Evolutionary conservation across 257 asterid genomes (phyloP).

Genomic region (Jacaranda copaia): DNA sequence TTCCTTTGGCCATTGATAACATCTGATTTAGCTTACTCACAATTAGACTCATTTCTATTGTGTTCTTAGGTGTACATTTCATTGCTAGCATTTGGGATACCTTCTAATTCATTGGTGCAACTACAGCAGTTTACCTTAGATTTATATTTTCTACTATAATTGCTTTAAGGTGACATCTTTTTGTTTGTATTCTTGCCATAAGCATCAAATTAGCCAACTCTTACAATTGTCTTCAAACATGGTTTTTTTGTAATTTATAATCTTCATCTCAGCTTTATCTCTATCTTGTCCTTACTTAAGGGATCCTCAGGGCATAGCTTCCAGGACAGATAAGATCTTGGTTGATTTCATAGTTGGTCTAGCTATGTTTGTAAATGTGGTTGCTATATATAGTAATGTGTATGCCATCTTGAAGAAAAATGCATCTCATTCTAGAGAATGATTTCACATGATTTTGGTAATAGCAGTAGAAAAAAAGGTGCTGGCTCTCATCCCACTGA

Average conservation of each 20-base stretch:
- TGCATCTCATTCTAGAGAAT: constrained; percentile 36
- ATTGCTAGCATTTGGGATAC: constrained; percentile 68
- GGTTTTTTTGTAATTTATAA: not conserved
- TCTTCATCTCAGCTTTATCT: constrained; percentile 5
- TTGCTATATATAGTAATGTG: constrained; percentile 59
- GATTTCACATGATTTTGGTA: not conserved
- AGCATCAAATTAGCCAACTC: too few relatives aligned
- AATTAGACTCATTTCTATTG: constrained; percentile 37
- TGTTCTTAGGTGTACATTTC: constrained; percentile 60
- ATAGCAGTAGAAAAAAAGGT: not conserved
- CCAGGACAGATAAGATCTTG: constrained; percentile 48
- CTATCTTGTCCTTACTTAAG: constrained; percentile 40
- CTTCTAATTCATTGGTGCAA: constrained; percentile 62
- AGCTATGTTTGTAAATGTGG: constrained; percentile 55
- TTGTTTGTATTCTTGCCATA: too few relatives aligned
- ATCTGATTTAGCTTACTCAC: constrained; percentile 43
- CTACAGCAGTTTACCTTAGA: constrained; percentile 54
- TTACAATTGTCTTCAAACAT: too few relatives aligned
- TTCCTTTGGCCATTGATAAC: constrained; percentile 40
- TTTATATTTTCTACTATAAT: constrained; percentile 58
- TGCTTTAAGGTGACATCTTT: constrained; percentile 47
- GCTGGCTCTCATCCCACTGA: not conserved
- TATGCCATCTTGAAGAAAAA: constrained; percentile 41
- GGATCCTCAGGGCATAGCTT: constrained; percentile 49
- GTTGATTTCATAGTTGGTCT: constrained; percentile 58